Evolutionary conservation across 1,284 basidiomycete species (phyloP).

Genomic region (Sanghuangporus weigelae): DNA sequence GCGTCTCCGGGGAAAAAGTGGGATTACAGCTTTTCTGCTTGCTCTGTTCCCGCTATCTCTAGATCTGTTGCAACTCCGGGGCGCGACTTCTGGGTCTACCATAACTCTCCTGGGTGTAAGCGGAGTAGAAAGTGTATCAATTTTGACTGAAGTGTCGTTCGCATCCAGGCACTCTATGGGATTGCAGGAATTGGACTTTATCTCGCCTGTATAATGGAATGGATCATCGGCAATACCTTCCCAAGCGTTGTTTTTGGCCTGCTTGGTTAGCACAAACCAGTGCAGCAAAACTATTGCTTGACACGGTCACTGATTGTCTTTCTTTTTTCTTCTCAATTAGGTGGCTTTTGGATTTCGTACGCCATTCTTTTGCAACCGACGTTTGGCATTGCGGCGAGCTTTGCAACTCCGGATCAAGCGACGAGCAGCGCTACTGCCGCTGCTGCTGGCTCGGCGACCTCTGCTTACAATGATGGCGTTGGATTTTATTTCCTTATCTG

Average conservation of each 20-base stretch:
- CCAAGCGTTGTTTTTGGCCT: slow-evolving; percentile 18
- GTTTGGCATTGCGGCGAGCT: neutral
- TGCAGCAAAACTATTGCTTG: neutral
- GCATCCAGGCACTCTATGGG: slow-evolving; percentile 15
- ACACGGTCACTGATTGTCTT: neutral
- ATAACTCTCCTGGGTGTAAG: neutral
- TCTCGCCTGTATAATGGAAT: slow-evolving; percentile 16
- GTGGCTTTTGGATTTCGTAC: neutral
- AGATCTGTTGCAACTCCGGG: neutral
- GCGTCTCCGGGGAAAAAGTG: neutral
- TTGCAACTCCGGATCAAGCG: slow-evolving; percentile 14
- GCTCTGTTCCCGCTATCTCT: neutral
- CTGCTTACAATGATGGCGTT: slow-evolving; percentile 16
- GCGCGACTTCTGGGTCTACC: neutral
- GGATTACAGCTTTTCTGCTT: neutral
- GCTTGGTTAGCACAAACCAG: slow-evolving; percentile 12
- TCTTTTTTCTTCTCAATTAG: neutral
- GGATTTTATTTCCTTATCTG: slow-evolving; percentile 19
- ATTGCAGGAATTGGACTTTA: slow-evolving; percentile 18
- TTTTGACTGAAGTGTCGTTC: neutral
- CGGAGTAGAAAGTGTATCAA: neutral
- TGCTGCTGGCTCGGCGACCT: slow-evolving; percentile 15
- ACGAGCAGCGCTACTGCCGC: slow-evolving; percentile 12
- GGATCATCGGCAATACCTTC: slow-evolving; percentile 19
- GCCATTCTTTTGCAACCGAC: neutral